Percentiles rank a stretch among this genome's conserved stretches.
Conservation (phyloP, 805 yeast species). For the Metschnikowia kofuensis region DNA sequence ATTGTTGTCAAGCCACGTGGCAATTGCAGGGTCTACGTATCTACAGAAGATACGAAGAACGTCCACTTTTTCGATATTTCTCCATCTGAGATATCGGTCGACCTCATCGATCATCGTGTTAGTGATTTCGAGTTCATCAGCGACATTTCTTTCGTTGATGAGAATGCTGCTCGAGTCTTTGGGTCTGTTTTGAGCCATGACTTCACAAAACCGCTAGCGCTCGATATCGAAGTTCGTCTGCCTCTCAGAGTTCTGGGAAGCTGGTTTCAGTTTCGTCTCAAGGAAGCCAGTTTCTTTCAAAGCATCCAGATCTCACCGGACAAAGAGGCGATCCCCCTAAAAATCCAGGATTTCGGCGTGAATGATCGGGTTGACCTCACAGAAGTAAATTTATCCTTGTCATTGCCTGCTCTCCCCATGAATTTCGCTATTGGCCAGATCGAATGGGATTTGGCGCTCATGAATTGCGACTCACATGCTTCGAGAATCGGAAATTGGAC, state of each 20-base stretch:
- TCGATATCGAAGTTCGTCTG: constrained; percentile 23
- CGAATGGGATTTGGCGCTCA: constrained; percentile 27
- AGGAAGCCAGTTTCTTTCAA: constrained; percentile 17
- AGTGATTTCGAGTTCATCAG: constrained; percentile 26
- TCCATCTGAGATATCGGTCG: constrained; percentile 26
- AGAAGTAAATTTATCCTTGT: background rate
- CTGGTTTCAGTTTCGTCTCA: constrained; percentile 16
- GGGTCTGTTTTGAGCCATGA: constrained; percentile 10
- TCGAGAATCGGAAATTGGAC: constrained; percentile 25
- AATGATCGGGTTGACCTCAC: background rate
- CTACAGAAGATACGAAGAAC: constrained; percentile 9
- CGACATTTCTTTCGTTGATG: constrained; percentile 19
- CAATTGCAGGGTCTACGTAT: constrained; percentile 20
- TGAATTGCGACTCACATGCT: constrained; percentile 23
- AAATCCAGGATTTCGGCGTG: background rate
- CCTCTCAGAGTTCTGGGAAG: constrained; percentile 18
- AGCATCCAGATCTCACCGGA: constrained; percentile 1
- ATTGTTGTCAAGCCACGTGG: constrained; percentile 22
- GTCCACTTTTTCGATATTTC: constrained; percentile 24
- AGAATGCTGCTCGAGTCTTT: constrained; percentile 15
- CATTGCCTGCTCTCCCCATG: background rate
- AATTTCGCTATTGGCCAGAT: constrained; percentile 18
- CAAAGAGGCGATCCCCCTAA: background rate
- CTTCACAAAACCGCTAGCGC: background rate
- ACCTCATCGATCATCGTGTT: constrained; percentile 18